Conservation (phyloP, 1,284 basidiomycete species). For the Ganoderma boninense region DNA sequence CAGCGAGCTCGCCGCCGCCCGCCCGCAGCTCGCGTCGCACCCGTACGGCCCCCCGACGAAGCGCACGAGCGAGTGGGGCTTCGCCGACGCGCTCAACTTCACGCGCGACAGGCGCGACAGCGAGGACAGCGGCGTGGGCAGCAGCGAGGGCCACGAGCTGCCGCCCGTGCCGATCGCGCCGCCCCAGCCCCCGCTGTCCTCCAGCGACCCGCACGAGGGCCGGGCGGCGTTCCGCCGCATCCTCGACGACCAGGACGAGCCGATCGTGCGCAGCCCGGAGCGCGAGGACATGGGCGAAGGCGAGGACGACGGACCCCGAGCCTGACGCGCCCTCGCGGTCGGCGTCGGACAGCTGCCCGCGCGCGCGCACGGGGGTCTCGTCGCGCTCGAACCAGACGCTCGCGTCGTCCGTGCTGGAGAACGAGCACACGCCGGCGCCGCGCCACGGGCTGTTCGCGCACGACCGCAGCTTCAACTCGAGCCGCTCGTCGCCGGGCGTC, state of each 20-base stretch:
- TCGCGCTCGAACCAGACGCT: slow-evolving; percentile 35
- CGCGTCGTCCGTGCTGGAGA: slow-evolving; percentile 39
- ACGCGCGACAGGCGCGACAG: slow-evolving; percentile 42
- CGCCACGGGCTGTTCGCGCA: slow-evolving; percentile 26
- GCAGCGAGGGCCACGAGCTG: slow-evolving; percentile 49
- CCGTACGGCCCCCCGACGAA: slow-evolving; percentile 38
- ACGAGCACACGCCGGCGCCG: slow-evolving; percentile 38
- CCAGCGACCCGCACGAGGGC: slow-evolving; percentile 12
- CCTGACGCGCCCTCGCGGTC: slow-evolving; percentile 14
- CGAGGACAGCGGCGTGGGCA: slow-evolving; percentile 57
- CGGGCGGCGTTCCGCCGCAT: slow-evolving; percentile 24
- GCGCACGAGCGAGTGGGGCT: slow-evolving; percentile 42
- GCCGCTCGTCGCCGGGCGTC: slow-evolving; percentile 48
- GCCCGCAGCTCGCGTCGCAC: slow-evolving; percentile 27
- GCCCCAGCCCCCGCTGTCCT: slow-evolving; percentile 15
- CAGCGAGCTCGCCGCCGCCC: slow-evolving; percentile 16
- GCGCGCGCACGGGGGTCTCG: slow-evolving; percentile 27
- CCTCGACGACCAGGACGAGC: slow-evolving; percentile 22
- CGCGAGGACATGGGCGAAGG: slow-evolving; percentile 16
- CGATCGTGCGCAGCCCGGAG: slow-evolving; percentile 23
- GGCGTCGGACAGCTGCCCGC: slow-evolving; percentile 7
- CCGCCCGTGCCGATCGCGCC: slow-evolving; percentile 20
- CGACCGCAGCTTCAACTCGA: slow-evolving; percentile 31
- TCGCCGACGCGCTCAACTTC: slow-evolving; percentile 43
- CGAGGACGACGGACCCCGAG: not conserved